These are phyloP conservation scores for Rhizophagus clarus DNA, from an alignment of 192 early-diverging fungal genomes.

Conservation along the genomic window DNA sequence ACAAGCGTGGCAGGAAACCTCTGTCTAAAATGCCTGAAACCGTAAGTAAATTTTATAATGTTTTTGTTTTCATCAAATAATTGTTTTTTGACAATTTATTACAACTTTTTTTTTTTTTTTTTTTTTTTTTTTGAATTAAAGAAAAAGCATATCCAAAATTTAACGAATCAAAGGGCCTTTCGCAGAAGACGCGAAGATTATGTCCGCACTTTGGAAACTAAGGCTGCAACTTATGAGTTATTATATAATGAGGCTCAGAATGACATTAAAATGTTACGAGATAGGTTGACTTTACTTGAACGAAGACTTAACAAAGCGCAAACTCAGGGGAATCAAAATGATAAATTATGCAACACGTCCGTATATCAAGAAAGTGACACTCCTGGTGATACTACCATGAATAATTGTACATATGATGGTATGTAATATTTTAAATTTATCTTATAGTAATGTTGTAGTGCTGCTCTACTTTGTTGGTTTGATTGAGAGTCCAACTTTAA, in stretches of 20 bases:
- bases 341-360: background rate
- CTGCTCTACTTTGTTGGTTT: too few relatives aligned
- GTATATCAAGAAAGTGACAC: background rate
- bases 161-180: background rate
- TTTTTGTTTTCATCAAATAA: too few relatives aligned
- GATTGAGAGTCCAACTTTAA: too few relatives aligned
- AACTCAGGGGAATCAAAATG: background rate
- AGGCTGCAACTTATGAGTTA: background rate
- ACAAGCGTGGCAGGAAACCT: background rate
- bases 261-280: background rate
- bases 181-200: background rate
- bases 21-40: background rate
- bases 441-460: too few relatives aligned
- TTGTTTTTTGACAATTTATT: too few relatives aligned
- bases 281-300: background rate
- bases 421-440: too few relatives aligned
- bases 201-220: background rate
- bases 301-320: background rate
- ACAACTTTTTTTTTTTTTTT: too few relatives aligned
- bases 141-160: background rate
- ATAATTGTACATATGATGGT: too few relatives aligned
- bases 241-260: background rate
- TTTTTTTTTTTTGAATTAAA: background rate
- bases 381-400: too few relatives aligned
- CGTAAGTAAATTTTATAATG: background rate